phyloP scores from a whole-genome alignment of 106 monocot genomes.

The Platanthera zijinensis region DNA sequence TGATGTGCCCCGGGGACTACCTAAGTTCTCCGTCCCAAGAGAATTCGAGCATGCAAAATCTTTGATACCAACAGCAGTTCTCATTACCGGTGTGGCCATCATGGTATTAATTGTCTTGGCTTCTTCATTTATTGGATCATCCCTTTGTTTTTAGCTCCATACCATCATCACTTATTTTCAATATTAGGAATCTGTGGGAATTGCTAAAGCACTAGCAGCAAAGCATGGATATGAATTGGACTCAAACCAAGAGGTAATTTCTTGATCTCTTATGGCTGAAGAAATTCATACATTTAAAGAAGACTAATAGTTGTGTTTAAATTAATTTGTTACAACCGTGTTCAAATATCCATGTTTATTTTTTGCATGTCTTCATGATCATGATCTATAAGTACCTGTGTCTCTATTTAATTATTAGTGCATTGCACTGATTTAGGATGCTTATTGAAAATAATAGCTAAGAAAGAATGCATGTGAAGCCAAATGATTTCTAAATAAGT shows the following conservation, averaged over 20 bases:
- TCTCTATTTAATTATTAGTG: not conserved
- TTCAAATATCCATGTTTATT: not conserved
- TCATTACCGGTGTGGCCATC: conserved; percentile 98
- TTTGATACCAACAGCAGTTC: conserved; percentile 80
- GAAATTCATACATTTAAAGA: not conserved
- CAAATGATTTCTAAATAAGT: not conserved
- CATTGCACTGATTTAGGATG: not conserved
- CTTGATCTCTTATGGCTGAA: not conserved
- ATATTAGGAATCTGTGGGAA: conserved; percentile 92
- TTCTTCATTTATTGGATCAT: not conserved
- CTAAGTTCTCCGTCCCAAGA: conserved; percentile 72
- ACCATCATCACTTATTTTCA: not conserved
- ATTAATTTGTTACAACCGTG: not conserved
- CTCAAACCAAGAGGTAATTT: conserved; percentile 90
- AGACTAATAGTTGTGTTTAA: not conserved
- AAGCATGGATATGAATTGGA: conserved; percentile 99
- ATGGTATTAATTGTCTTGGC: conserved; percentile 41
- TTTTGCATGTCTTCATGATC: not conserved
- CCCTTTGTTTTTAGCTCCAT: conserved; percentile 8
- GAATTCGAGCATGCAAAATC: conserved; percentile 80
- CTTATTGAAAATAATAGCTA: not conserved
- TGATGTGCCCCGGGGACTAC: conserved; percentile 92
- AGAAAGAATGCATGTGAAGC: not conserved
- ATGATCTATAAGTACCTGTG: not conserved
- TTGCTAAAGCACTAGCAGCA: conserved; percentile 98